Evolutionary conservation across 176 grass and related monocot genomes (phyloP), one percentile per base, ranked within the genome.

Genomic region (Elaeis guineensis): DNA sequence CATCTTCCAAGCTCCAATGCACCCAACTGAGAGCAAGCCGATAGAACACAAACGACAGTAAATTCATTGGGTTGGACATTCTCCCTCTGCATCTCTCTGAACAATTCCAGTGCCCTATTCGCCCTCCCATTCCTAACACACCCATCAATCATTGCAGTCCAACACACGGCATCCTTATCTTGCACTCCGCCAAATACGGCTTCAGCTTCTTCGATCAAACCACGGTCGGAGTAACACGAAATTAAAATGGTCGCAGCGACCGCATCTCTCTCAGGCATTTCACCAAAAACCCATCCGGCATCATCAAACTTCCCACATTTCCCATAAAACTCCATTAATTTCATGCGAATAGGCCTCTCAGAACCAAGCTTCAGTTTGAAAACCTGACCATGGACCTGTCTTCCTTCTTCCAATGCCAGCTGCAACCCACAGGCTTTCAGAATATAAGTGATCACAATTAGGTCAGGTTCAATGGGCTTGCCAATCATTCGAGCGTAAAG

Each of bases 1-100:
- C 58, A 72, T 62, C 58, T 72, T 19, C 69, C 69, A 19, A 72
- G 69, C 58, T 72, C 50, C 69, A 72, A 39, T n/a, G 69, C 69
- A 32, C 69, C 69, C 14, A 63, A 17, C 5, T 39, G 69, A 30
- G 69, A 72, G 59, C 69, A 72, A 21, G 44, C 69, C 2, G 58
- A 62, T 21, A 72, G 25, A 54, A 72, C 25, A 5, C 69, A 72
- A 62, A 72, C 69, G 22, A 55, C n/a, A 17, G 69, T 72, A 28
- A 72, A 39, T 29, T 72, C 69, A 39, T 72, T 72, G 1, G 69
- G 69, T 16, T 15, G 32, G 18, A 72, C 25, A 16, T 30, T 39
- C 25, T 53, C 49, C 16, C 49, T 54, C 58, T 72, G 69, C 69
- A 72, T 72, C 12, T 28, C 58, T 54, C 69, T 72, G 50, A 72